Base-by-base conservation (phyloP, 768 basidiomycete species). In the Lentinula sp. region DNA sequence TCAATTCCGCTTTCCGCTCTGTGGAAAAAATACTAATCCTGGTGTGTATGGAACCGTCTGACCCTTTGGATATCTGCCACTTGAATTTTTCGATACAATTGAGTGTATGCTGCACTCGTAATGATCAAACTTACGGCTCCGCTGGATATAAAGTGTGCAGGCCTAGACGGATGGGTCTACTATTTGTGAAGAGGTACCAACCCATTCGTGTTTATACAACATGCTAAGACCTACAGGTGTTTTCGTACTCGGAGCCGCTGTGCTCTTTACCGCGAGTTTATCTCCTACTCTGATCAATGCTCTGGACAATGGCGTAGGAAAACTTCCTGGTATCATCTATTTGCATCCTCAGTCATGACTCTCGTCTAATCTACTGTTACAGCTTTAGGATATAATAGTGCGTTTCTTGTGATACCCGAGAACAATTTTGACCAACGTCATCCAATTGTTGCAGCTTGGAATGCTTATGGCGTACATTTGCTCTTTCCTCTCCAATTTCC, bases 311-410 rank as follows among this genome's bases (percentile, higher is more conserved):
- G 63, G 63, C 37, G 61, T 64, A 2, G 61, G 52, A 21, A 46
- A 43, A 13, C 51, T 64, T 23, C 63, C 63, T 23, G 61, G 63
- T 64, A 23, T 7, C 6, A 43, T 43, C 10, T 4, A 43, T 43
- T 43, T 7, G 42, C n/a, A 32, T 61, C 10, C 7, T n/a, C 13
- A 28, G 28, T 4, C 28, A 9, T 13, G 6, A 52, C 35, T 21
- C 23, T 7, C 7, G 8, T 55, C 7, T 55, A 28, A 43, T 13
- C 35, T 31, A n/a, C 13, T 15, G 50, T 34, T 23, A 32, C 32
- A 34, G 80, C 73, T 16, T 71, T 80, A 71, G 79, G 79, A 8
- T 80, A 75, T 58, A 81, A 80, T 59, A 80, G 79, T 80, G 39
- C 64, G 77, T 65, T 28, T 39, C 16, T 57, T 0, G 13, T 23